Evolutionary conservation across 768 basidiomycete genomes (phyloP), one percentile per base, ranked within the genome.

Genomic region (Leucosporidium yakuticum): DNA sequence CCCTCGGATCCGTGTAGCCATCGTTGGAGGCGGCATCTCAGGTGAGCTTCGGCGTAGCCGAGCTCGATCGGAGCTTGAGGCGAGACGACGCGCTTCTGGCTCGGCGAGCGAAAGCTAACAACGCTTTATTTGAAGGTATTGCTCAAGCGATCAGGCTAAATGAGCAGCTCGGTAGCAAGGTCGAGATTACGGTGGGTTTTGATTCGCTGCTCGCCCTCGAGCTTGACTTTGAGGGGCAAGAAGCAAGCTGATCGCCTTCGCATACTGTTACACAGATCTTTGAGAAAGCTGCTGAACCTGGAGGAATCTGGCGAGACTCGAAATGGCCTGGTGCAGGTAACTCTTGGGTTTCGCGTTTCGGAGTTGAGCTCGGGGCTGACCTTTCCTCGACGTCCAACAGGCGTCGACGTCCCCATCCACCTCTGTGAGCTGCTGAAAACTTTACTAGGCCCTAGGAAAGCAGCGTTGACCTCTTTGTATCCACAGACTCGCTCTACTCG

Each of bases 391-490:
- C 1, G 6, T 6, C 3, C 48, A 32, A 15, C 53, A 69, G 67
- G 48, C 15, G 69, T 67, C 56, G 69, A 71, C 55, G 58, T 68
- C 27, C 62, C 27, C 5, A 34, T 56, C 8, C 55, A 56, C 17
- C 55, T 56, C 29, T 59, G 27, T 44, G 7, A 12, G 34, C 57
- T 6, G 6, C 34, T 6, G 34, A 36, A 36, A 12, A 5, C 12
- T 5, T 36, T 12, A 5, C 5, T 36, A 12, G 5, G 12, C 12
- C 34, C 12, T 36, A 12, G 12, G 34, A 36, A 12, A 5, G 6
- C 15, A 9, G 5, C 14, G 15, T 39, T 27, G 20, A 9, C n/a
- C 21, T 14, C 56, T 58, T 7, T 21, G 85, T 85, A 73, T 81
- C 80, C 65, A 83, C 57, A 65, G 62, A 36, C 34, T 36, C 34